A percentile compares a stretch with the other conserved stretches of the same genome.
phyloP scores from a whole-genome alignment of 2,329 filamentous ascomycete genomes.

The Exophiala xenobiotica region DNA sequence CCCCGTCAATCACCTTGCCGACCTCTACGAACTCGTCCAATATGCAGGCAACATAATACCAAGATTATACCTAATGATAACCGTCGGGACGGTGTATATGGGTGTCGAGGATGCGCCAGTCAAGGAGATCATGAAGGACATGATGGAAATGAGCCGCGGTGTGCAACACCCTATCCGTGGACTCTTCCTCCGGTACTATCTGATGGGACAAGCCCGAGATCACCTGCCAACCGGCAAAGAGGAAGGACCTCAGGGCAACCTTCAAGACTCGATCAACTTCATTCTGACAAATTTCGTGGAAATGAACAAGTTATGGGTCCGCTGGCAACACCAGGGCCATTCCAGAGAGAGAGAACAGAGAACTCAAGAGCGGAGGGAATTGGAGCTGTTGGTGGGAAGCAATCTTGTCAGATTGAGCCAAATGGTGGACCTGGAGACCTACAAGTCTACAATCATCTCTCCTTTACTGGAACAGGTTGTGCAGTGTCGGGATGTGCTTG shows the following conservation, averaged over 20 bases:
- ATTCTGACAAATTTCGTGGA: conserved; percentile 98
- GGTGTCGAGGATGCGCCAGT: conserved; percentile 95
- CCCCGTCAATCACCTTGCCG: conserved; percentile 94
- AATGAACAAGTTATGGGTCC: conserved; percentile 99
- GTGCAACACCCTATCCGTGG: conserved; percentile 96
- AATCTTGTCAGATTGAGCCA: conserved; percentile 95
- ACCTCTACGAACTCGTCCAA: conserved; percentile 95
- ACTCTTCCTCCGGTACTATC: conserved; percentile 91
- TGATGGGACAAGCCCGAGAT: conserved; percentile 92
- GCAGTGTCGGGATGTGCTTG: conserved; percentile 92
- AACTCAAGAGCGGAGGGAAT: conserved; percentile 89
- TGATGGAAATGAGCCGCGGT: conserved; percentile 99
- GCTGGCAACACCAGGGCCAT: conserved; percentile 94
- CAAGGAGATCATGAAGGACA: conserved; percentile 99
- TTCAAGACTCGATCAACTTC: conserved; percentile 97
- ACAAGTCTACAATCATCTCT: conserved; percentile 84
- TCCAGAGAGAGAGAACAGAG: conserved; percentile 91
- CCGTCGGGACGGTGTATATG: conserved; percentile 99
- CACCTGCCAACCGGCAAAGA: conserved; percentile 76
- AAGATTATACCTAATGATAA: conserved; percentile 97
- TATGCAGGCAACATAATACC: conserved; percentile 98
- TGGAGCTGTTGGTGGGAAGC: conserved; percentile 92
- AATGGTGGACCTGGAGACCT: conserved; percentile 89
- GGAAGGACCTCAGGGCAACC: conserved; percentile 90
- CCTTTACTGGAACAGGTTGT: conserved; percentile 95